Evolutionary conservation across 2,329 filamentous ascomycete species (phyloP).

Genomic region (Arthroderma uncinatum): DNA sequence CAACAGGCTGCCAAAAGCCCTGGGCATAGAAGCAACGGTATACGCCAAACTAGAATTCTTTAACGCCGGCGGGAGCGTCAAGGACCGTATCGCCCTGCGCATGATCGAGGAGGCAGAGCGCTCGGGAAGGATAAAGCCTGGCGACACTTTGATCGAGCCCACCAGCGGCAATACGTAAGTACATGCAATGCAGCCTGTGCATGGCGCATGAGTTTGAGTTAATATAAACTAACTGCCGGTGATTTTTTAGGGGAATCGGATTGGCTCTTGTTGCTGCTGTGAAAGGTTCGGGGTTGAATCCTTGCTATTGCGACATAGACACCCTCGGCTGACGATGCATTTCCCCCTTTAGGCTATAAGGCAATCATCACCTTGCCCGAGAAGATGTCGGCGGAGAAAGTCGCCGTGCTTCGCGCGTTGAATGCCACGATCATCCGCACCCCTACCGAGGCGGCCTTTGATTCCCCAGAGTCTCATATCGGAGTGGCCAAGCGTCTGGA

Average conservation of each 20-base stretch:
- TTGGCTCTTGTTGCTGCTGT: constrained; percentile 87
- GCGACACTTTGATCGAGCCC: constrained; percentile 93
- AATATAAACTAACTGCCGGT: constrained; percentile 4
- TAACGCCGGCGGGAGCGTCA: constrained; percentile 87
- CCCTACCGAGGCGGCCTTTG: constrained; percentile 88
- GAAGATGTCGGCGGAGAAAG: constrained; percentile 99
- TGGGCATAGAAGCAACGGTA: constrained; percentile 79
- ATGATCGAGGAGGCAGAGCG: constrained; percentile 96
- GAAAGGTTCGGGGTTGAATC: constrained; percentile 45
- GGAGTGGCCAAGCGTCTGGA: constrained; percentile 81
- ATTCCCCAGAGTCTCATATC: constrained; percentile 92
- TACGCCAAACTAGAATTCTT: constrained; percentile 89
- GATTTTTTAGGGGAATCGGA: constrained; percentile 60
- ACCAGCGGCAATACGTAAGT: constrained; percentile 82
- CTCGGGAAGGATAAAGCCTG: constrained; percentile 86
- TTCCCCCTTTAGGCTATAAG: constrained; percentile 57
- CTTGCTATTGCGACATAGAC: neutral
- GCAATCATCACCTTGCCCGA: constrained; percentile 97
- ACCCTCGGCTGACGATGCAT: neutral
- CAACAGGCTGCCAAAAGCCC: constrained; percentile 81
- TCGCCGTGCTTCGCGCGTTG: constrained; percentile 82
- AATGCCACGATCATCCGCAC: constrained; percentile 97
- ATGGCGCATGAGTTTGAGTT: neutral
- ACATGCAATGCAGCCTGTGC: neutral
- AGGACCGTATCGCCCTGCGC: constrained; percentile 87